These are phyloP conservation scores for Phytophthora palmivora DNA, from an alignment of 352 stramenopile genomes.

Conservation along the genomic window DNA sequence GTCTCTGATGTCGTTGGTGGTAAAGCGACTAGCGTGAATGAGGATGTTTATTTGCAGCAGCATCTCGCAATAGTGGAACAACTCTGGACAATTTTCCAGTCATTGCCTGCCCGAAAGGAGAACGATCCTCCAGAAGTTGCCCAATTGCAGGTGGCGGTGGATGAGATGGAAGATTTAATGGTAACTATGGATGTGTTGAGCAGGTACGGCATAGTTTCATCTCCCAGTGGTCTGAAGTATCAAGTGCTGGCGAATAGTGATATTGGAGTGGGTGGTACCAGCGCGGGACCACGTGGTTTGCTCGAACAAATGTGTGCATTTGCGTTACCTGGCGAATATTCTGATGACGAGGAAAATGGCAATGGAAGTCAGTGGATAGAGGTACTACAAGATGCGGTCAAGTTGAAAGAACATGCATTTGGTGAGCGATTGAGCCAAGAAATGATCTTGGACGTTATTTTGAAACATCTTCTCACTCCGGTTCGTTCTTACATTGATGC, in stretches of 20 bases:
- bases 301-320: constrained; percentile 62
- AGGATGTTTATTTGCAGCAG: constrained; percentile 29
- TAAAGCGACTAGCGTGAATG: constrained; percentile 17
- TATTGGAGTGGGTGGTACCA: constrained; percentile 5
- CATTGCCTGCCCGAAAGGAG: constrained; percentile 68
- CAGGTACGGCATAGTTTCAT: constrained; percentile 51
- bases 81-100: constrained; percentile 79
- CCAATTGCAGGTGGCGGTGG: constrained; percentile 71
- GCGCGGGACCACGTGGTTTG: constrained; percentile 37
- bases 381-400: constrained; percentile 66
- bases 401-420: constrained; percentile 79
- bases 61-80: constrained; percentile 57
- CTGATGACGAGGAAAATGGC: constrained; percentile 11
- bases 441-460: constrained; percentile 57
- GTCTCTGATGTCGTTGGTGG: constrained; percentile 18
- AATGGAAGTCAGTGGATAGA: constrained; percentile 52
- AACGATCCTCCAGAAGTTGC: constrained; percentile 58
- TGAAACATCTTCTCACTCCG: constrained; percentile 54
- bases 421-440: constrained; percentile 64
- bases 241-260: constrained; percentile 43
- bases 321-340: constrained; percentile 32
- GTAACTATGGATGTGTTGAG: constrained; percentile 72
- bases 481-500: constrained; percentile 35
- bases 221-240: constrained; percentile 48
- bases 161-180: constrained; percentile 79